A percentile compares a stretch with the other conserved stretches of the same genome.
These are phyloP conservation scores for Xylona heveae DNA, from an alignment of 495 filamentous ascomycete species.

Conservation along the genomic window DNA sequence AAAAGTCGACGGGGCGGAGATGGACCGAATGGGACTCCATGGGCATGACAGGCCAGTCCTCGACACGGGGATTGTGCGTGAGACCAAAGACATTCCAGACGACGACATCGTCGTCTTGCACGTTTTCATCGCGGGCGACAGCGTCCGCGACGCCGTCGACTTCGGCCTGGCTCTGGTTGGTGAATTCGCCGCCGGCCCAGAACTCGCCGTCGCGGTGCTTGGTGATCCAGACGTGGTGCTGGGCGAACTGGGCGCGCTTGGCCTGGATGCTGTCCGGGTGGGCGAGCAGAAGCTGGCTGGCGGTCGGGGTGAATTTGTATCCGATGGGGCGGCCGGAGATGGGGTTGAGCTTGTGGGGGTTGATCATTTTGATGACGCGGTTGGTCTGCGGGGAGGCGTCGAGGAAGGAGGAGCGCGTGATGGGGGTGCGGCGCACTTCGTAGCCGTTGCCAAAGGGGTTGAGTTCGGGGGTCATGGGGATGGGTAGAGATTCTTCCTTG, in stretches of 20 bases:
- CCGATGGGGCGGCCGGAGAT: constrained; percentile 13
- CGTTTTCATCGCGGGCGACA: constrained; percentile 18
- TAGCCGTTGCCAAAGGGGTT: constrained; percentile 28
- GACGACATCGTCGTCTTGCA: constrained; percentile 27
- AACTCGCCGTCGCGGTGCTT: constrained; percentile 17
- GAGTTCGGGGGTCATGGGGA: constrained; percentile 17
- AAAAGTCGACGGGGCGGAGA: constrained; percentile 31
- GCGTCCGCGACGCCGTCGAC: constrained; percentile 20
- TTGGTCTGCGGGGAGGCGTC: constrained; percentile 16
- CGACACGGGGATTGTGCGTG: constrained; percentile 35
- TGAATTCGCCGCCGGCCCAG: constrained; percentile 20
- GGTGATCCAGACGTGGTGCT: constrained; percentile 19
- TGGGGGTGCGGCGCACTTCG: constrained; percentile 21
- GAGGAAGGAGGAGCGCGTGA: constrained; percentile 20
- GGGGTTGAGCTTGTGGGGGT: neutral
- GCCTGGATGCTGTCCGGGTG: constrained; percentile 16
- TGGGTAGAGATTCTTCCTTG: constrained; percentile 23
- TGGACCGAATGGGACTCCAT: constrained; percentile 35
- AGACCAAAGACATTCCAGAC: constrained; percentile 40
- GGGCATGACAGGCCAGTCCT: constrained; percentile 42
- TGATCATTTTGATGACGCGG: constrained; percentile 1
- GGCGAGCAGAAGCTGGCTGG: constrained; percentile 16
- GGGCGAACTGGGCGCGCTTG: constrained; percentile 16
- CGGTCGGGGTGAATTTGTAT: constrained; percentile 15
- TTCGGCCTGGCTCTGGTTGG: constrained; percentile 20